A percentile compares a stretch with the other conserved stretches of the same genome.
phyloP scores from a whole-genome alignment of 495 filamentous ascomycete species.

The Opeltia flavorubescens region DNA sequence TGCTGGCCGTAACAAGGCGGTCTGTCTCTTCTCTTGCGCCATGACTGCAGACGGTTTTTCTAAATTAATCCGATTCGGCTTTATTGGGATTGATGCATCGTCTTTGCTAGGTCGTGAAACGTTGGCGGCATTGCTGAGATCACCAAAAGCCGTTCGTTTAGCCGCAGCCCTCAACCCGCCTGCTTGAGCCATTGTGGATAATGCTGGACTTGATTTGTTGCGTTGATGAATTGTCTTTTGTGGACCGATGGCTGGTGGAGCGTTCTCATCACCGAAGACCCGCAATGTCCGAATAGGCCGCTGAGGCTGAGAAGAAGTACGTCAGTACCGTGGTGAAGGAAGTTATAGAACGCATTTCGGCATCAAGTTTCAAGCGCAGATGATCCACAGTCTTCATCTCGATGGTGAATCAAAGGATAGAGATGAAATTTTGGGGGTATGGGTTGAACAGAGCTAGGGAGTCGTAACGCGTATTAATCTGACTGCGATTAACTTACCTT shows the following conservation, averaged over 20 bases:
- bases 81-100: conserved; percentile 36
- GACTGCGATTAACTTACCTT: conserved; percentile 19
- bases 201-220: conserved; percentile 65
- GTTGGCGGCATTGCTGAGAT: conserved; percentile 61
- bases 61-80: conserved; percentile 25
- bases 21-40: conserved; percentile 30
- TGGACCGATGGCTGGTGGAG: conserved; percentile 30
- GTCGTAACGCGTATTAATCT: not conserved
- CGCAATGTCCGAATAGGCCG: conserved; percentile 47
- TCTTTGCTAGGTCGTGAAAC: conserved; percentile 33
- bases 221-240: conserved; percentile 59
- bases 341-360: too few species aligned
- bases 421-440: not conserved
- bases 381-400: too few species aligned
- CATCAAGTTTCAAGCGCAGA: too few species aligned
- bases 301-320: conserved; percentile 59
- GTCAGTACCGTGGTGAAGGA: too few species aligned
- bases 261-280: conserved; percentile 64
- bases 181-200: conserved; percentile 40
- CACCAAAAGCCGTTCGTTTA: conserved; percentile 65
- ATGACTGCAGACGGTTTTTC: conserved; percentile 29
- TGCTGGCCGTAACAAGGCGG: conserved; percentile 44
- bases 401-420: not conserved
- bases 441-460: not conserved
- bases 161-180: conserved; percentile 50